phyloP scores from a whole-genome alignment of 257 asterid genomes.

The Gynochthodes officinalis region DNA sequence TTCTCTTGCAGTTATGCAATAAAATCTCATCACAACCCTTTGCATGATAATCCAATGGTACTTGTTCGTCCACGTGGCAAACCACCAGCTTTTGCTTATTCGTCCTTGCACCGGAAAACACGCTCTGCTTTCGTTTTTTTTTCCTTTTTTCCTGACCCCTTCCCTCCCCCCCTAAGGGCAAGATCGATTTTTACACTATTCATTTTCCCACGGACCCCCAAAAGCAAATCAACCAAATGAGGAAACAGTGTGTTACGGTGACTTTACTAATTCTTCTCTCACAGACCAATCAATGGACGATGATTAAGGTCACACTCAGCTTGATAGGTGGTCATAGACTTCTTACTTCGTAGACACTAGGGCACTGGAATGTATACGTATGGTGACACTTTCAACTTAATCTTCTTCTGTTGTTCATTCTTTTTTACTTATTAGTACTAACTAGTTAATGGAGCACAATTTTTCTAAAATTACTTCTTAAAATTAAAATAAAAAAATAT shows the following conservation, averaged over 20 bases:
- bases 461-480: too few species aligned
- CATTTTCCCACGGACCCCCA: conserved; percentile 20
- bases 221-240: conserved; percentile 46
- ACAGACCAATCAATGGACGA: conserved; percentile 42
- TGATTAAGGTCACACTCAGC: conserved; percentile 26
- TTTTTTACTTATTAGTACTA: too few species aligned
- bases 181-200: conserved; percentile 13
- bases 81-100: conserved; percentile 50
- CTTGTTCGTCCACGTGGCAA: conserved; percentile 33
- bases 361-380: not conserved
- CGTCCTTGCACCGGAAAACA: conserved; percentile 87
- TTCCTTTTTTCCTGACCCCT: conserved; percentile 16
- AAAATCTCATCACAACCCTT: conserved; percentile 34
- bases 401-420: too few species aligned
- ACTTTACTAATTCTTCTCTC: conserved; percentile 22
- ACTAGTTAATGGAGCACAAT: too few species aligned
- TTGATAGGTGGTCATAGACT: conserved; percentile 12
- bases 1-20: conserved; percentile 48
- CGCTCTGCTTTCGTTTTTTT: conserved; percentile 41
- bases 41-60: conserved; percentile 38
- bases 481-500: too few species aligned
- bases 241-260: conserved; percentile 38
- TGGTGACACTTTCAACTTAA: not conserved
- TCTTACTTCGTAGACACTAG: not conserved
- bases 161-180: conserved; percentile 17